Evolutionary conservation across 2,329 filamentous ascomycete genomes (phyloP).

Genomic region (Phialophora chinensis): DNA sequence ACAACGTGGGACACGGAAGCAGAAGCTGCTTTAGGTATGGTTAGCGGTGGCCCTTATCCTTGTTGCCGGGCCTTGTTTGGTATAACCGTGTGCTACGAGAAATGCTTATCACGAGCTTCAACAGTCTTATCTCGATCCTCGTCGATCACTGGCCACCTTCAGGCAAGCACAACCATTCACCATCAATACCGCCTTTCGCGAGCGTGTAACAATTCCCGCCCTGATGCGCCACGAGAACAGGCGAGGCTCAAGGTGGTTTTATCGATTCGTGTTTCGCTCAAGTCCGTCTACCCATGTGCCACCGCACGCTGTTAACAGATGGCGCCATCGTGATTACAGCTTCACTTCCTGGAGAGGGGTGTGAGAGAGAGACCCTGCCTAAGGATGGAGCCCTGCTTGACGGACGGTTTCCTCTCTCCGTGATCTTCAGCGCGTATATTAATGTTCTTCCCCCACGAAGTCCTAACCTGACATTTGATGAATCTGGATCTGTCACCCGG

Average conservation of each 20-base stretch:
- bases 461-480: neutral
- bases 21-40: neutral
- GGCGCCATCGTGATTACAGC: neutral
- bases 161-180: slow-evolving; percentile 2
- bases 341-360: neutral
- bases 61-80: neutral
- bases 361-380: neutral
- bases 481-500: neutral
- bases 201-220: neutral
- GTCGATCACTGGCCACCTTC: slow-evolving; percentile 1
- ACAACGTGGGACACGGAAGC: neutral
- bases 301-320: neutral
- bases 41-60: neutral
- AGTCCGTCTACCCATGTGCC: slow-evolving; percentile 5
- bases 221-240: neutral
- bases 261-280: slow-evolving; percentile 10
- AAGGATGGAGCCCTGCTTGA: neutral
- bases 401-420: neutral
- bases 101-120: slow-evolving; percentile 20
- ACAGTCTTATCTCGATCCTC: slow-evolving; percentile 9
- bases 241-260: neutral
- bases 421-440: neutral
- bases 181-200: neutral
- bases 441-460: neutral
- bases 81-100: neutral